Conservation (phyloP, 2,329 filamentous ascomycete genomes). For the Atkinsonella hypoxylon region DNA sequence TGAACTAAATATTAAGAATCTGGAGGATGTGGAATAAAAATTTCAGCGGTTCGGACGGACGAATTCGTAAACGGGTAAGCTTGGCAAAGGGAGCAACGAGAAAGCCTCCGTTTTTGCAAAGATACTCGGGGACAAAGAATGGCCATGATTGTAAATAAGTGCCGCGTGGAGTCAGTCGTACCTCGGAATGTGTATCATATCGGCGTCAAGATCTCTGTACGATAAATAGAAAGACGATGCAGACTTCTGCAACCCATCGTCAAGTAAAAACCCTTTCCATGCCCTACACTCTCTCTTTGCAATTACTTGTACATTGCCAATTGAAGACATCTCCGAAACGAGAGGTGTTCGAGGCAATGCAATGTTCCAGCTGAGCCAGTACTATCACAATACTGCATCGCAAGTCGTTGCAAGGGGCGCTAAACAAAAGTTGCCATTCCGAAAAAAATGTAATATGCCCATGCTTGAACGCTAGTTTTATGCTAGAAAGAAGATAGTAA, state of each 20-base stretch:
- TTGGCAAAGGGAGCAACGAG: background rate
- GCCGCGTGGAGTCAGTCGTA: background rate
- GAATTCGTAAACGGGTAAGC: background rate
- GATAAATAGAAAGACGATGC: slow-evolving; percentile 1
- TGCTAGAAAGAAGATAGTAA: slow-evolving; percentile 9
- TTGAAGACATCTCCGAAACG: background rate
- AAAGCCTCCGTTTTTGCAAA: background rate
- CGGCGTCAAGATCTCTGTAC: slow-evolving; percentile 6
- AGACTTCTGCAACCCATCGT: too few relatives aligned
- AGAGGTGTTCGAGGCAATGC: too few relatives aligned
- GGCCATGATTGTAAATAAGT: background rate
- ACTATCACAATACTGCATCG: background rate
- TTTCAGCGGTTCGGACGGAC: background rate
- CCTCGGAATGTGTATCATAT: slow-evolving; percentile 1
- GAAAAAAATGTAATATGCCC: background rate
- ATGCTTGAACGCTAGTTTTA: slow-evolving; percentile 1
- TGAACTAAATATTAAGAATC: slow-evolving; percentile 55
- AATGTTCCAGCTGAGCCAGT: too few relatives aligned
- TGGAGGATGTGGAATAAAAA: slow-evolving; percentile 24
- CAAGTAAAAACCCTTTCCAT: too few relatives aligned
- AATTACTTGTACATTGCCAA: too few relatives aligned
- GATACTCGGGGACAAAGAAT: too few relatives aligned
- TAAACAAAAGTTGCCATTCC: background rate
- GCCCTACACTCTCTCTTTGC: too few relatives aligned
- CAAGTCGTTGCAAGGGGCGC: slow-evolving; percentile 6